Evolutionary conservation across 768 basidiomycete species (phyloP), one percentile per base, ranked within the genome.

Genomic region (Favolaschia claudopus): DNA sequence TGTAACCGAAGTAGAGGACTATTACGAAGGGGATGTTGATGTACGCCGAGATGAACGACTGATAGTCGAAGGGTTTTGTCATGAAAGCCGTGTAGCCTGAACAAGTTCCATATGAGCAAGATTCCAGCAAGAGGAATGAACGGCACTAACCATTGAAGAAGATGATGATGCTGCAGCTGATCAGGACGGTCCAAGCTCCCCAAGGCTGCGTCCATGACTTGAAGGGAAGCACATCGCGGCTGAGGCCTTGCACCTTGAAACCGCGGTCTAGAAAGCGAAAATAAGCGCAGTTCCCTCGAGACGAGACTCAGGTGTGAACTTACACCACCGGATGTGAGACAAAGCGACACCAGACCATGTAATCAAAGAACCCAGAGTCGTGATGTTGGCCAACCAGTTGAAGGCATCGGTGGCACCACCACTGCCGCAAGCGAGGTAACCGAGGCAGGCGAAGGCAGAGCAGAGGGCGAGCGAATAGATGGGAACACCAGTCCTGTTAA

Each of bases 321-420:
- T 36, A 58, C 55, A 58, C 54, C 54, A 66, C 33, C 65, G 76
- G 39, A 82, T 73, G 73, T 80, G 80, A 13, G 77, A 72, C 53
- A 82, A 38, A 43, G 71, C 72, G 60, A 85, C 78, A 42, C 74
- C 77, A 36, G 66, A 62, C 82, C 82, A 83, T 31, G 79, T 79
- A 55, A 82, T 68, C 54, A 69, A 60, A n/a, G 65, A 67, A 22
- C 68, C 64, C 19, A 69, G 56, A 31, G 67, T 49, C 22, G 68
- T 70, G 68, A 82, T 72, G 70, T 79, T 79, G 55, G 73, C 70
- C 42, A 82, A 72, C 73, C 74, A 79, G 55, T 66, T 67, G 68
- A 82, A 82, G 28, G 78, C 80, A n/a, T 67, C 72, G 39, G 68
- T 70, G 24, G 79, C 76, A 7, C 72, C 69, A 5, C 39, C 52